Percentiles rank a stretch among this genome's conserved stretches.
phyloP scores from a whole-genome alignment of 2,329 filamentous ascomycete species.

The Clarireedia sp. region DNA sequence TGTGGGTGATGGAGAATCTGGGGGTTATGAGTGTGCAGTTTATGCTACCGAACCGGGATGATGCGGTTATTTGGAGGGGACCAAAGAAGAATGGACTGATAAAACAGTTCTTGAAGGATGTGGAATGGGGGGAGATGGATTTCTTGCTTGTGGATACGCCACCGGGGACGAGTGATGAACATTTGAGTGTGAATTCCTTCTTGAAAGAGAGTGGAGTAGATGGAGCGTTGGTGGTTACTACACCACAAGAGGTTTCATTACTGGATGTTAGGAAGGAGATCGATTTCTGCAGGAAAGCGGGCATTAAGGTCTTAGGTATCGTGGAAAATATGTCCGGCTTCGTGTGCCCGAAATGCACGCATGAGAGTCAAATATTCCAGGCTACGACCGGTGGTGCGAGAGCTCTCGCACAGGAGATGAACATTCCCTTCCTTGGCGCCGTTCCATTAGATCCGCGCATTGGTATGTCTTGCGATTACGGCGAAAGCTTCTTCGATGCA shows the following conservation, averaged over 20 bases:
- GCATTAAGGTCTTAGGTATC: constrained; percentile 77
- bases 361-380: constrained; percentile 77
- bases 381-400: constrained; percentile 83
- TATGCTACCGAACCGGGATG: constrained; percentile 88
- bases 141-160: constrained; percentile 92
- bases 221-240: constrained; percentile 87
- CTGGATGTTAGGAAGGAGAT: constrained; percentile 96
- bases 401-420: constrained; percentile 75
- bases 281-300: constrained; percentile 93
- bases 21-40: constrained; percentile 98
- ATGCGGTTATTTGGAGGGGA: constrained; percentile 94
- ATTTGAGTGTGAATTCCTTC: constrained; percentile 86
- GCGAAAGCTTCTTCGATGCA: constrained; percentile 92
- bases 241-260: constrained; percentile 86
- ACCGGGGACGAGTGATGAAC: constrained; percentile 90
- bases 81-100: constrained; percentile 98
- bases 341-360: constrained; percentile 85
- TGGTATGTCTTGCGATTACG: constrained; percentile 93
- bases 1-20: constrained; percentile 91
- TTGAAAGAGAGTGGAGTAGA: constrained; percentile 87
- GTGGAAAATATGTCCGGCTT: constrained; percentile 99
- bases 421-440: constrained; percentile 78
- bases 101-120: constrained; percentile 96
- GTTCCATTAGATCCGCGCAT: constrained; percentile 91
- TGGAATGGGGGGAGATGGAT: constrained; percentile 94